phyloP scores from a whole-genome alignment of 331 rosid species.

The Quercus tomentella region DNA sequence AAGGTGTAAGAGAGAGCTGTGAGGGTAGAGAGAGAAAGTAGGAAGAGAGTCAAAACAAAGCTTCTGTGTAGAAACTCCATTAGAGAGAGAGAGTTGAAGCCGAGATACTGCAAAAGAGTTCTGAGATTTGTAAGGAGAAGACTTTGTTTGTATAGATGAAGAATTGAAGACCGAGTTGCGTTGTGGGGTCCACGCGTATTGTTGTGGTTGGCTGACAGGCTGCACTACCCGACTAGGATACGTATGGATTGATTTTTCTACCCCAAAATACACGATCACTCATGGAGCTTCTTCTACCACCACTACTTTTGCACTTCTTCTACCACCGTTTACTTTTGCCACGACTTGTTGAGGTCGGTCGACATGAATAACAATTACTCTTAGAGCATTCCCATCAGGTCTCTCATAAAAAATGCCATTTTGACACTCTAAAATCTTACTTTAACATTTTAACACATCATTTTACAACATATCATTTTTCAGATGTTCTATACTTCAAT shows the following conservation, averaged over 20 bases:
- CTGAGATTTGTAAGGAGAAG: background rate
- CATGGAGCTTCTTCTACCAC: too few relatives aligned
- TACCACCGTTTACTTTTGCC: too few relatives aligned
- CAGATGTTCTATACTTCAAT: too few relatives aligned
- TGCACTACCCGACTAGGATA: background rate
- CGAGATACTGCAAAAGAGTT: background rate
- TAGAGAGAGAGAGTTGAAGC: constrained; percentile 15
- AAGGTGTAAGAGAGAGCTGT: constrained; percentile 25
- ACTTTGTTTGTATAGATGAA: background rate
- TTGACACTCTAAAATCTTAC: too few relatives aligned
- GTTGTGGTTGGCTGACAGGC: background rate
- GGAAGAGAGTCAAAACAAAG: constrained; percentile 13
- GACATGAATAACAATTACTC: too few relatives aligned
- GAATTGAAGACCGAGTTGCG: background rate
- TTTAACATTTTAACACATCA: too few relatives aligned
- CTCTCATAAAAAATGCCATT: too few relatives aligned
- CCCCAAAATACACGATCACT: too few relatives aligned
- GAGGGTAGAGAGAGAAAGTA: constrained; percentile 28
- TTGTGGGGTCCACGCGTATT: constrained; percentile 10
- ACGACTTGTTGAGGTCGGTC: too few relatives aligned
- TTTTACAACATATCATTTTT: too few relatives aligned
- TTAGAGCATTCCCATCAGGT: too few relatives aligned
- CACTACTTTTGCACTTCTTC: too few relatives aligned
- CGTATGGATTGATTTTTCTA: background rate
- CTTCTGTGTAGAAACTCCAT: constrained; percentile 34